Conservation (phyloP, 2,329 filamentous ascomycete species). For the Myriosclerotinia curreyana region DNA sequence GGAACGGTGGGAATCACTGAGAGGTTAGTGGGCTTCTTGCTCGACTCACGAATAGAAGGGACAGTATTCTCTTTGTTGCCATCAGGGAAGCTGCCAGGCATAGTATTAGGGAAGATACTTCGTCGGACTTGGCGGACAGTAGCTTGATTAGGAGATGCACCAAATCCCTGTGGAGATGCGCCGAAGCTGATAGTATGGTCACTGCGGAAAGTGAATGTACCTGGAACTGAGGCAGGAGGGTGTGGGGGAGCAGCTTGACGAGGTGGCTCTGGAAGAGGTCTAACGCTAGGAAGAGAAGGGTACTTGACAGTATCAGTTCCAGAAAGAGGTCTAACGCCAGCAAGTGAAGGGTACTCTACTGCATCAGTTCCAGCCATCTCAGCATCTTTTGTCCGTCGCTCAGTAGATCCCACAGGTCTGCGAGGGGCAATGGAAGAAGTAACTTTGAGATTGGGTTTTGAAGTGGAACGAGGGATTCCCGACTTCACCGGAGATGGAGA, state of each 20-base stretch:
- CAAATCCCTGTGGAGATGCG: slow-evolving; percentile 50
- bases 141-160: slow-evolving; percentile 55
- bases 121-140: slow-evolving; percentile 59
- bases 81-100: slow-evolving; percentile 58
- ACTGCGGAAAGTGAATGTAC: slow-evolving; percentile 63
- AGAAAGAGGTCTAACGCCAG: slow-evolving; percentile 33
- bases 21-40: slow-evolving; percentile 10
- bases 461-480: slow-evolving; percentile 45
- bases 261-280: slow-evolving; percentile 31
- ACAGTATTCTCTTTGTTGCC: slow-evolving; percentile 54
- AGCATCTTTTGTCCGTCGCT: slow-evolving; percentile 2
- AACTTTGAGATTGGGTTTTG: slow-evolving; percentile 38
- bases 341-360: slow-evolving; percentile 38
- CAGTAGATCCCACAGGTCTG: neutral
- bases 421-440: slow-evolving; percentile 8
- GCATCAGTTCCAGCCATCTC: neutral
- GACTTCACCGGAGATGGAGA: slow-evolving; percentile 58
- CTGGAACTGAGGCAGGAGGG: slow-evolving; percentile 45
- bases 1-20: slow-evolving; percentile 44
- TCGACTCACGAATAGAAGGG: slow-evolving; percentile 36
- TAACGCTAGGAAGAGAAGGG: slow-evolving; percentile 35
- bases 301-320: slow-evolving; percentile 30
- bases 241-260: slow-evolving; percentile 21
- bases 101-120: slow-evolving; percentile 47
- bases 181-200: slow-evolving; percentile 62